Percentiles rank a stretch among this genome's conserved stretches.
Conservation (phyloP, 768 basidiomycete species). For the Pleurotus sapidus region DNA sequence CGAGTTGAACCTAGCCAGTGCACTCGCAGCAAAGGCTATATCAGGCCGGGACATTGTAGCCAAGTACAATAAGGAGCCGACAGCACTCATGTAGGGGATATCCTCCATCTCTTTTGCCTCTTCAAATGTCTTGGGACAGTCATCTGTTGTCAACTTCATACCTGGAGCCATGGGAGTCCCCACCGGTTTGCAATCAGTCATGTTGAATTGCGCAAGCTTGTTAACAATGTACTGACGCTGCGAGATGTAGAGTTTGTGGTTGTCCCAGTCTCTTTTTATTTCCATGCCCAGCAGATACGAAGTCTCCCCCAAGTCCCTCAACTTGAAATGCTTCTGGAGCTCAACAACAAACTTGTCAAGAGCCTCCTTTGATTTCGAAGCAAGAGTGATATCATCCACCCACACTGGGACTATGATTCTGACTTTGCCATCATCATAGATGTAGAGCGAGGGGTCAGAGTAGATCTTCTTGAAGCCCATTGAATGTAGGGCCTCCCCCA, state of each 20-base stretch:
- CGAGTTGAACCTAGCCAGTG: conserved; percentile 12
- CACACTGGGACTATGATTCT: conserved; percentile 26
- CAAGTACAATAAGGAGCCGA: conserved; percentile 21
- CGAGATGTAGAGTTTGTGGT: conserved; percentile 17
- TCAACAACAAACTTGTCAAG: conserved; percentile 19
- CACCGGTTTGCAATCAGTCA: conserved; percentile 25
- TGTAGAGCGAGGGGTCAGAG: conserved; percentile 25
- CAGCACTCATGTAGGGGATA: conserved; percentile 25
- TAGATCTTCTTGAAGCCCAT: conserved; percentile 18
- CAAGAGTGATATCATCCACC: conserved; percentile 28
- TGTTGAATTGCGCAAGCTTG: conserved; percentile 21
- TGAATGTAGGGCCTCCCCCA: conserved; percentile 12
- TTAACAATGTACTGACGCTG: conserved; percentile 24
- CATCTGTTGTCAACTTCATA: conserved; percentile 15
- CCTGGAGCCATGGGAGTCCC: conserved; percentile 28
- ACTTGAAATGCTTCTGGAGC: conserved; percentile 21
- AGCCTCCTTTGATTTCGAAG: conserved; percentile 13
- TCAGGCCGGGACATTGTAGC: too few relatives aligned
- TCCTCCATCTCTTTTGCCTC: conserved; percentile 19
- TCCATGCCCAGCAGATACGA: conserved; percentile 25
- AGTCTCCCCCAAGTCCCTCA: conserved; percentile 24
- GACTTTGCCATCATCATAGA: conserved; percentile 19
- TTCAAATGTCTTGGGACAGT: conserved; percentile 17
- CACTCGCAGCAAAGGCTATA: too few relatives aligned
- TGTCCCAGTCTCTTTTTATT: conserved; percentile 19